phyloP scores from a whole-genome alignment of 2,329 filamentous ascomycete genomes.

The Pestalotiopsis fici region DNA sequence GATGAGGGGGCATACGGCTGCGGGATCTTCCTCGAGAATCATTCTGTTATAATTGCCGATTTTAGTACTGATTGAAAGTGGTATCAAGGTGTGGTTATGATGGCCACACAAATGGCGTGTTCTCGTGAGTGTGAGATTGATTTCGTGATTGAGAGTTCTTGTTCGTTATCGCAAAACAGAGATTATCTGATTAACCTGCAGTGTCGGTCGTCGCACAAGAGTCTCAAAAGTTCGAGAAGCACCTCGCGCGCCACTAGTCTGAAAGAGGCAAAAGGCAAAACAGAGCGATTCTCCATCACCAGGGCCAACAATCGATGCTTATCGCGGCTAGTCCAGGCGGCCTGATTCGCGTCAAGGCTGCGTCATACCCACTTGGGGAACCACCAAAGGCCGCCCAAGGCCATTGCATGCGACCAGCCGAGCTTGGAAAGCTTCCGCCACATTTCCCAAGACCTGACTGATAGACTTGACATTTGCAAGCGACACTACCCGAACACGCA shows the following conservation, averaged over 20 bases:
- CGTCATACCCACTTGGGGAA: constrained; percentile 21
- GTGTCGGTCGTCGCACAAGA: neutral
- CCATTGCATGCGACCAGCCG: neutral
- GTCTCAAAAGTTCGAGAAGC: neutral
- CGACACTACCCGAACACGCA: constrained; percentile 1
- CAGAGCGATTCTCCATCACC: constrained; percentile 23
- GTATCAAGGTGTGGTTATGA: neutral
- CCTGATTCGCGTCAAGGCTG: constrained; percentile 9
- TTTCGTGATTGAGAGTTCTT: neutral
- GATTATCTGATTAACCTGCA: neutral
- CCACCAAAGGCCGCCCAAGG: neutral
- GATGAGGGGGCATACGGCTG: constrained; percentile 60
- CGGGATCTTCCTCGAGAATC: constrained; percentile 93
- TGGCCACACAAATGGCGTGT: neutral
- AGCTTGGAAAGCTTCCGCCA: constrained; percentile 17
- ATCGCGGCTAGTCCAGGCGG: neutral
- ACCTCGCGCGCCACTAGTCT: constrained; percentile 17
- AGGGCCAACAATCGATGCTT: constrained; percentile 24
- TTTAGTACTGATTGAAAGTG: neutral
- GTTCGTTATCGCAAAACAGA: neutral
- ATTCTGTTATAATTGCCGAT: constrained; percentile 56
- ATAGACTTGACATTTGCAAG: neutral
- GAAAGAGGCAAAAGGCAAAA: constrained; percentile 20
- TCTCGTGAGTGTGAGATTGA: neutral
- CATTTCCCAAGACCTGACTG: constrained; percentile 7